Base-by-base conservation (phyloP, 345 rosid species). In the Ricinus communis region DNA sequence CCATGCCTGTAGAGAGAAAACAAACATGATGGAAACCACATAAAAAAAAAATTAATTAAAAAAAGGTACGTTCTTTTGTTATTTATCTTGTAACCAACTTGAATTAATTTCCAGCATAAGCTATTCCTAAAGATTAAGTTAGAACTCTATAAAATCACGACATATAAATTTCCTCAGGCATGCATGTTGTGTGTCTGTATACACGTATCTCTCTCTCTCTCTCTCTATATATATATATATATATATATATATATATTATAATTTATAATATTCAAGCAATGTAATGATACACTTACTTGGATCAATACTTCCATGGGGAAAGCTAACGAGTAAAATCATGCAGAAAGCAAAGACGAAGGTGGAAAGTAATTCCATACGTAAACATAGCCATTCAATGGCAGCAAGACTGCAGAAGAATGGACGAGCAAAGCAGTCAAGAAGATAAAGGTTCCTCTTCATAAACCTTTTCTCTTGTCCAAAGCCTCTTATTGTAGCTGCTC, bases 351-450 rank as follows among this genome's bases (percentile, higher is more conserved):
- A 96, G 40, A 87, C 97, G 33, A 93, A 88, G 66, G 99, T 96
- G 56, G 99, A 93, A 70, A 96, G 97, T 46, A 96, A 77, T 70
- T 96, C 99, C 99, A 96, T 96, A 49, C 99, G 96, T 40, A 96
- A 83, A 85, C 99, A 92, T 66, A 96, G 97, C 99, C 99, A 96
- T 75, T 96, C 99, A 47, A 96, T 96, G 40, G 98, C 99, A 73
- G 96, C 98, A 58, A 96, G 84, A 69, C 99, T 93, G 83, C 91
- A 88, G 81, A 96, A 96, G 88, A 96, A 96, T 52, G 99, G 99
- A 41, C 99, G 98, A 62, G 92, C 87, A 77, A 90, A 96, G 77
- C 99, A 96, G 84, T 96, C 99, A 8, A 96, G 99, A 78, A 96
- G 99, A 83, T 88, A 90, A 45, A 96, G 89, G 78, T 96, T 96